These are phyloP conservation scores for Trichoderma asperellum DNA, from an alignment of 2,329 filamentous ascomycete genomes.

Conservation along the genomic window DNA sequence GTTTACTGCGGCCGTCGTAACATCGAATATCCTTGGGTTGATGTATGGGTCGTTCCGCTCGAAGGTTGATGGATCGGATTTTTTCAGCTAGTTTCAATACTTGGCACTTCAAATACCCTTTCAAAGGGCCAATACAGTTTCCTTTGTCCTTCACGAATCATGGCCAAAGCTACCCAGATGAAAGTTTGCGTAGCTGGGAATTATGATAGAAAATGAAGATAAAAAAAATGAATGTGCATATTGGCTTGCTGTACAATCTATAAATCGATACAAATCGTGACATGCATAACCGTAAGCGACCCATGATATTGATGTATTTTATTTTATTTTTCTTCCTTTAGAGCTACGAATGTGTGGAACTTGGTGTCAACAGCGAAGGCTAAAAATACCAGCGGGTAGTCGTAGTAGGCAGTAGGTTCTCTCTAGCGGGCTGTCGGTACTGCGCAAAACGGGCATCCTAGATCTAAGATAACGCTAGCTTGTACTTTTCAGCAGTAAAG, in stretches of 20 bases:
- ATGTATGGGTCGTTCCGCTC: conserved; percentile 48
- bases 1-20: conserved; percentile 43
- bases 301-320: not conserved
- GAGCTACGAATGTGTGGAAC: not conserved
- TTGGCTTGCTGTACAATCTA: not conserved
- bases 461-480: not conserved
- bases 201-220: conserved; percentile 34
- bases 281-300: not conserved
- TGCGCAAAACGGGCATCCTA: not conserved
- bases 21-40: conserved; percentile 43
- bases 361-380: not conserved
- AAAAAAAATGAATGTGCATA: conserved; percentile 24
- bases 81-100: conserved; percentile 48
- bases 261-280: not conserved
- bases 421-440: not conserved
- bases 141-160: conserved; percentile 44
- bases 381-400: not conserved
- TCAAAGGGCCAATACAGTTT: conserved; percentile 37
- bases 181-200: conserved; percentile 39
- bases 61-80: conserved; percentile 50
- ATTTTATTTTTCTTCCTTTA: not conserved
- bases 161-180: conserved; percentile 39
- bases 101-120: conserved; percentile 37
- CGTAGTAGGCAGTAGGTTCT: not conserved
- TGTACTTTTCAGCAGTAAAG: not conserved